Base-by-base conservation (phyloP, 441 rosid species). In the Viola pubescens region DNA sequence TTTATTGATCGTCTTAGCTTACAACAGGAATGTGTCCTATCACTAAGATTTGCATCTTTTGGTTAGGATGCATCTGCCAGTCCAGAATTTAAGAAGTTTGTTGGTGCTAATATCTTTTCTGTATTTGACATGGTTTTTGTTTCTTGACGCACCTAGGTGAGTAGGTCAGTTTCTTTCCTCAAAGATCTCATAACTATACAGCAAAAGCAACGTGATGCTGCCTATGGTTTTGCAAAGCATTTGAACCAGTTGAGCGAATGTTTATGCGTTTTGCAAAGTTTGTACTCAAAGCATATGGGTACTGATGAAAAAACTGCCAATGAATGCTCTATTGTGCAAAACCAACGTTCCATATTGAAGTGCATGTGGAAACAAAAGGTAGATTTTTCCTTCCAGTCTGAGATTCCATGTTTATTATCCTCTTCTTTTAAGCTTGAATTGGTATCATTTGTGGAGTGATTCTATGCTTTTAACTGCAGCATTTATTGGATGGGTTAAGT, bases 351-450 rank as follows among this genome's bases (percentile, higher is more conserved):
- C 47, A 69, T 78, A 65, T 58, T 79, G 46, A 73, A 74, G 54
- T 81, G 89, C 73, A 49, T 91, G 81, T 87, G 94, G 95, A 82
- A 61, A 70, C 96, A 94, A 64, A 94, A 94, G 89, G 99, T 85
- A 62, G 26, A 64, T 58, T 64, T 52, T 53, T 26, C 44, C 56
- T 43, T 68, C 63, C 38, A 40, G 40, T 47, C 37, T 54, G 7
- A 44, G 9, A 49, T 3, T 48, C 6, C 37, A 7, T 46, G 26
- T 40, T 54, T 39, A 48, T 57, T 60, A 64, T 52, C 9, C 37
- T 14, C 54, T 40, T n/a, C 54, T 54, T 42, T 39, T 13, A 65
- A 48, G 39, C 48, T 59, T 70, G 48, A 61, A 48, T 8, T 43
- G 4, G 55, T 55, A 40, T 48, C 48, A 45, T 64, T 34, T 62